Evolutionary conservation across 2,329 filamentous ascomycete species (phyloP).

Genomic region (Fusarium sp.): DNA sequence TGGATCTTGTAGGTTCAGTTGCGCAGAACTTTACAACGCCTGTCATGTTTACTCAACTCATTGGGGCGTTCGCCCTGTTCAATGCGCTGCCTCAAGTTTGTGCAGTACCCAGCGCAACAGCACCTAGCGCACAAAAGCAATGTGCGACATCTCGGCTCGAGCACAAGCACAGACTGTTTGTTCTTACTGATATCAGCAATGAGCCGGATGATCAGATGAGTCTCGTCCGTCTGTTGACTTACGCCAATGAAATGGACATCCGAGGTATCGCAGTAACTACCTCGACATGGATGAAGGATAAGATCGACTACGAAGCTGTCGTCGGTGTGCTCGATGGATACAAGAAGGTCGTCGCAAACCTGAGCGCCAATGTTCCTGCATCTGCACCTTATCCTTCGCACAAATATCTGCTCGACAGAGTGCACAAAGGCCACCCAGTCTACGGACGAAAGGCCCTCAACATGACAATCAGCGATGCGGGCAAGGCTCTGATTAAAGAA

Average conservation of each 20-base stretch:
- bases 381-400: background rate
- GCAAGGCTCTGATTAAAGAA: constrained; percentile 53
- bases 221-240: constrained; percentile 56
- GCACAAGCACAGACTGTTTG: constrained; percentile 51
- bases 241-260: constrained; percentile 58
- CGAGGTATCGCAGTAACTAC: constrained; percentile 58
- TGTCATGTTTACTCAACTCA: constrained; percentile 10
- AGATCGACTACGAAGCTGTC: constrained; percentile 46
- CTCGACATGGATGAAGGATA: constrained; percentile 55
- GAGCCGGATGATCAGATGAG: constrained; percentile 59
- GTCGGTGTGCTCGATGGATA: constrained; percentile 39
- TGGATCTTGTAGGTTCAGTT: background rate
- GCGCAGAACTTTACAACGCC: background rate
- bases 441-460: constrained; percentile 38
- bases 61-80: constrained; percentile 18
- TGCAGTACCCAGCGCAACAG: background rate
- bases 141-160: background rate
- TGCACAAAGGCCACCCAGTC: constrained; percentile 27
- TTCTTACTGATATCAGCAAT: constrained; percentile 58
- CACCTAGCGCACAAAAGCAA: background rate
- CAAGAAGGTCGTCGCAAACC: constrained; percentile 46
- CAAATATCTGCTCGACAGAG: background rate
- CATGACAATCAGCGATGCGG: constrained; percentile 49
- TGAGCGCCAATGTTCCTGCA: constrained; percentile 11
- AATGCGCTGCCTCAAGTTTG: background rate